These are phyloP conservation scores for Epichloe sp. DNA, from an alignment of 2,329 filamentous ascomycete species.

Conservation along the genomic window DNA sequence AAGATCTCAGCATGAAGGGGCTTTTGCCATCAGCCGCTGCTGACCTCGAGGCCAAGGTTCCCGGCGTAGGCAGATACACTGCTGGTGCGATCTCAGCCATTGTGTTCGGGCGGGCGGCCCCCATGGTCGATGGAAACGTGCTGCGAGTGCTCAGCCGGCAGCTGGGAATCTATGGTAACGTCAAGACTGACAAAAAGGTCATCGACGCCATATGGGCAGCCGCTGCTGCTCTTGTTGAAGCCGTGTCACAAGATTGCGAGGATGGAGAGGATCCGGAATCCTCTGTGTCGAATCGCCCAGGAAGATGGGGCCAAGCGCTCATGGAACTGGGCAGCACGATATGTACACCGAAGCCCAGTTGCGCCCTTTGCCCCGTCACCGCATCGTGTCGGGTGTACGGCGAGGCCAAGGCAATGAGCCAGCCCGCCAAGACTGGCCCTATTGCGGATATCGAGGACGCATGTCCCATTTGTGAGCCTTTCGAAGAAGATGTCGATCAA, in stretches of 20 bases:
- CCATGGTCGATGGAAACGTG: slow-evolving; percentile 54
- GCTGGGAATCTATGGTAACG: slow-evolving; percentile 41
- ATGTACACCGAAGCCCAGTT: slow-evolving; percentile 46
- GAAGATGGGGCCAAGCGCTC: slow-evolving; percentile 49
- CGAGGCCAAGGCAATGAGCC: slow-evolving; percentile 25
- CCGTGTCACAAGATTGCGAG: slow-evolving; percentile 28
- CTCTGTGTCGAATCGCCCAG: slow-evolving; percentile 31
- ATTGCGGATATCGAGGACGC: slow-evolving; percentile 35
- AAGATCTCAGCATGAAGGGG: slow-evolving; percentile 27
- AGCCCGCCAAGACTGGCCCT: slow-evolving; percentile 12
- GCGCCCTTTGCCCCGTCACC: slow-evolving; percentile 35
- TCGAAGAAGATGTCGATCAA: slow-evolving; percentile 22
- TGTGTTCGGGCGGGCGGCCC: slow-evolving; percentile 43
- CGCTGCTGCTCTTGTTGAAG: slow-evolving; percentile 40
- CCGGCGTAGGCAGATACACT: slow-evolving; percentile 49
- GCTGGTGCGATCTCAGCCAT: slow-evolving; percentile 50
- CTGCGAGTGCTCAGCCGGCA: slow-evolving; percentile 47
- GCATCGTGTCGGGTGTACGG: slow-evolving; percentile 36
- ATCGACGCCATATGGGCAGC: slow-evolving; percentile 45
- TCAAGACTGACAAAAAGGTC: slow-evolving; percentile 40
- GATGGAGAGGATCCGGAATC: slow-evolving; percentile 8
- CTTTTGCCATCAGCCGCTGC: slow-evolving; percentile 34
- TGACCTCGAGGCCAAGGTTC: slow-evolving; percentile 36
- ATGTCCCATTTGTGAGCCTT: slow-evolving; percentile 34
- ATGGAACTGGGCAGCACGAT: slow-evolving; percentile 54